These are phyloP conservation scores for Chrysoporthe puriensis DNA, from an alignment of 2,329 filamentous ascomycete genomes.

Conservation along the genomic window DNA sequence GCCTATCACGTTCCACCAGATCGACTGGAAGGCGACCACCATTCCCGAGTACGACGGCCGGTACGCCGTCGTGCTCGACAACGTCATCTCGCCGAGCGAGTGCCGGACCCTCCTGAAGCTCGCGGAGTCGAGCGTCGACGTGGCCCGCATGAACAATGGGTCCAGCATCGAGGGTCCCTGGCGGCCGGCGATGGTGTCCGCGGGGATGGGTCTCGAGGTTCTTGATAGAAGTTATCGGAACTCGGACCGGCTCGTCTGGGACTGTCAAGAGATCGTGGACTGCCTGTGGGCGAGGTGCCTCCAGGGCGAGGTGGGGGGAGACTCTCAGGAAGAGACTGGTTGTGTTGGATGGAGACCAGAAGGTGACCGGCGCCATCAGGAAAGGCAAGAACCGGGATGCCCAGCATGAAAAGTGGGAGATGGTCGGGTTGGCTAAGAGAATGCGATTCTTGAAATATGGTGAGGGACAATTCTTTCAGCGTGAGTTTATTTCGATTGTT, in stretches of 20 bases:
- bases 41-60: conserved; percentile 56
- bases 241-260: conserved; percentile 78
- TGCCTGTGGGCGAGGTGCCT: conserved; percentile 65
- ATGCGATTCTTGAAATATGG: conserved; percentile 77
- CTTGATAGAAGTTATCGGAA: conserved; percentile 63
- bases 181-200: conserved; percentile 71
- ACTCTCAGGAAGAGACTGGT: conserved; percentile 46
- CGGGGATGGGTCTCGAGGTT: conserved; percentile 64
- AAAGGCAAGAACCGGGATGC: conserved; percentile 21
- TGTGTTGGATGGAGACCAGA: conserved; percentile 37
- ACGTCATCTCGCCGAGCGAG: conserved; percentile 65
- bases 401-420: conserved; percentile 43
- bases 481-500: conserved; percentile 36
- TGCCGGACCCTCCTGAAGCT: conserved; percentile 58
- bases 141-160: conserved; percentile 35
- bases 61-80: conserved; percentile 67
- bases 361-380: conserved; percentile 37
- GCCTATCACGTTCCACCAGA: conserved; percentile 49
- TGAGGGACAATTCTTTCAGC: conserved; percentile 72
- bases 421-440: conserved; percentile 67
- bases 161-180: conserved; percentile 48
- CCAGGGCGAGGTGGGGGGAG: conserved; percentile 46
- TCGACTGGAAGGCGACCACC: conserved; percentile 57
- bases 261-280: conserved; percentile 63
- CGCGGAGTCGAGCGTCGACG: conserved; percentile 57